A percentile compares a stretch with the other conserved stretches of the same genome.
These are phyloP conservation scores for Ophiobolus disseminans DNA, from an alignment of 2,329 filamentous ascomycete species.

Conservation along the genomic window DNA sequence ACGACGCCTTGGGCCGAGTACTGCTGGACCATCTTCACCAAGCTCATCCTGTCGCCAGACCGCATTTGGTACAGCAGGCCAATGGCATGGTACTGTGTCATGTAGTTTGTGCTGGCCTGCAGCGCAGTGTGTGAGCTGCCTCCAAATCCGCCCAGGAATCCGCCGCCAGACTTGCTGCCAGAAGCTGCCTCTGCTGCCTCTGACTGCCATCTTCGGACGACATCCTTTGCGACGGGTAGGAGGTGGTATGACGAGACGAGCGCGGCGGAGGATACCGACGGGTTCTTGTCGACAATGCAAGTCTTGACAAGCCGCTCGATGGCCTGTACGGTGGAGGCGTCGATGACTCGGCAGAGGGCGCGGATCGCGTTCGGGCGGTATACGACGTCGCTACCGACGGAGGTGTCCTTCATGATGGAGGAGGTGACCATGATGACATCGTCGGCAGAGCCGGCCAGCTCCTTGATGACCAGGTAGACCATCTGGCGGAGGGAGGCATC, in stretches of 20 bases:
- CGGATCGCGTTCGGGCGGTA: constrained; percentile 93
- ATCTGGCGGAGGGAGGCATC: constrained; percentile 97
- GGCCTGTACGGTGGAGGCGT: constrained; percentile 94
- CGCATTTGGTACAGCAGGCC: constrained; percentile 98
- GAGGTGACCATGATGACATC: constrained; percentile 99
- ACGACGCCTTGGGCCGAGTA: constrained; percentile 90
- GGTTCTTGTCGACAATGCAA: constrained; percentile 98
- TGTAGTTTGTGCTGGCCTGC: constrained; percentile 79
- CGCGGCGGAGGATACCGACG: constrained; percentile 93
- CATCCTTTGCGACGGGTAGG: constrained; percentile 91
- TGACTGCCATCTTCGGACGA: constrained; percentile 96
- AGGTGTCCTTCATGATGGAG: constrained; percentile 99
- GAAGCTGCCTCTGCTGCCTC: constrained; percentile 97
- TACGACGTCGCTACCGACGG: constrained; percentile 84
- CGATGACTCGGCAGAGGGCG: constrained; percentile 91
- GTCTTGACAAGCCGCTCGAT: constrained; percentile 99
- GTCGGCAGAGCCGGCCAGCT: constrained; percentile 91
- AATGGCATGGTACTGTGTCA: constrained; percentile 98
- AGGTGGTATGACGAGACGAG: constrained; percentile 98
- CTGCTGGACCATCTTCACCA: constrained; percentile 99
- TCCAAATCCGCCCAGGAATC: constrained; percentile 92
- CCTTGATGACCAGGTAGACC: constrained; percentile 98
- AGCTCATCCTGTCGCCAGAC: constrained; percentile 93
- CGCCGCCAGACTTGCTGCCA: constrained; percentile 83
- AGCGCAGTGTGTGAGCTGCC: constrained; percentile 77